These are phyloP conservation scores for Malus fusca DNA, from an alignment of 306 rosid genomes.

Conservation along the genomic window DNA sequence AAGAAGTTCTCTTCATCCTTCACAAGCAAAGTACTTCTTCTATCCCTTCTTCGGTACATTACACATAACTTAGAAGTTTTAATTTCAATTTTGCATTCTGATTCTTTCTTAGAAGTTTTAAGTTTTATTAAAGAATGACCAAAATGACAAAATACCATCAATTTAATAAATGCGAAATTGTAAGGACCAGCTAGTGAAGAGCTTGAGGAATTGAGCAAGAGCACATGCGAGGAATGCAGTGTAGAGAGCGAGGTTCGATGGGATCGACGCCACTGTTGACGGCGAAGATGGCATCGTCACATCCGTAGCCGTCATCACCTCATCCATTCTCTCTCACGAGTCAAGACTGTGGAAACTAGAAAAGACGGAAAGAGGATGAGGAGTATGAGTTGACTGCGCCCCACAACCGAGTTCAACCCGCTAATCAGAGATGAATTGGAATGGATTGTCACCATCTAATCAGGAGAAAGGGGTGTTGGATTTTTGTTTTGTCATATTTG, in stretches of 20 bases:
- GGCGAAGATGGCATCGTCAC: constrained; percentile 31
- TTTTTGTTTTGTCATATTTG: too few species aligned
- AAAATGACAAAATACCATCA: too few species aligned
- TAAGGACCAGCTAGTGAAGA: constrained; percentile 83
- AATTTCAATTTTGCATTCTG: too few species aligned
- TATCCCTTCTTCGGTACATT: too few species aligned
- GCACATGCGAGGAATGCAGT: constrained; percentile 10
- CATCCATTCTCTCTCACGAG: too few species aligned
- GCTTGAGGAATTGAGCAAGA: constrained; percentile 86
- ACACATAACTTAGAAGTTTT: too few species aligned
- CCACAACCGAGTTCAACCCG: background rate
- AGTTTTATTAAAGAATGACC: too few species aligned
- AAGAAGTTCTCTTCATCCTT: background rate
- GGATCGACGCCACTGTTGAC: constrained; percentile 12
- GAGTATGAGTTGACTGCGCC: background rate
- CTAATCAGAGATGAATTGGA: background rate
- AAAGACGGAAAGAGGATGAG: too few species aligned
- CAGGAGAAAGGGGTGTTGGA: too few species aligned
- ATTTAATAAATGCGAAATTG: background rate
- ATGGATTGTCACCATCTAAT: background rate
- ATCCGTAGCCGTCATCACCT: constrained; percentile 33
- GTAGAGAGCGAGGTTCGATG: constrained; percentile 33
- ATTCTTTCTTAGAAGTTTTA: too few species aligned
- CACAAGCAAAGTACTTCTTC: background rate
- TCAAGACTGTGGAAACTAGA: too few species aligned